Evolutionary conservation across 768 basidiomycete genomes (phyloP).

Genomic region (Lepiota subincarnata): DNA sequence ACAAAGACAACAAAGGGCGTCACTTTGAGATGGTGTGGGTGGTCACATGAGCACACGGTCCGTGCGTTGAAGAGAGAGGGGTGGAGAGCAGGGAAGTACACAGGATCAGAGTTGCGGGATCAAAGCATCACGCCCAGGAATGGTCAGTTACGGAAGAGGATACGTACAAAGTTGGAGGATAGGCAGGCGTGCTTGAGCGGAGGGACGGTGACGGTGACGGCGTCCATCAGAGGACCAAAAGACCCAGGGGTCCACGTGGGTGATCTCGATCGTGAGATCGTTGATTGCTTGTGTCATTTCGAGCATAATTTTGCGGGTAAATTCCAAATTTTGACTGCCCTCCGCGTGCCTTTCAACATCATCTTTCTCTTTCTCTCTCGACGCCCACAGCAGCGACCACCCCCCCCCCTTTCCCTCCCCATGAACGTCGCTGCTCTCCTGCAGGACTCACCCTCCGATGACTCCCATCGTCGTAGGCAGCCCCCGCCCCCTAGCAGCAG

Average conservation of each 20-base stretch:
- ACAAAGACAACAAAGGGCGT: not conserved
- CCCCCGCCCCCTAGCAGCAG: constrained; percentile 2
- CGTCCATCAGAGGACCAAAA: no score
- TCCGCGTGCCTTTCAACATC: constrained; percentile 13
- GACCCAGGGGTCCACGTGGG: constrained; percentile 10
- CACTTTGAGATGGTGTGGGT: no score
- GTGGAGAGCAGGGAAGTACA: not conserved
- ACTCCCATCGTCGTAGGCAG: constrained; percentile 7
- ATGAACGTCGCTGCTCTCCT: constrained; percentile 20
- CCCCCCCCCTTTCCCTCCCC: not conserved
- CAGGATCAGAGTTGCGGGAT: no score
- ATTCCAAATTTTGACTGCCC: constrained; percentile 14
- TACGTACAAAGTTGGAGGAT: constrained; percentile 5
- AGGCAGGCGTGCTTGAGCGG: not conserved
- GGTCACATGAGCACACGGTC: no score
- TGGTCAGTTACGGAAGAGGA: constrained; percentile 6
- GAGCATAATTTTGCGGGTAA: constrained; percentile 15
- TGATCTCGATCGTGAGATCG: constrained; percentile 20
- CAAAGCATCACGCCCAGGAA: constrained; percentile 3
- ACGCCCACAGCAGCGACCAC: constrained; percentile 1
- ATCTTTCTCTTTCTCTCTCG: not conserved
- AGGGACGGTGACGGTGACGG: not conserved
- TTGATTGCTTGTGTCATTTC: constrained; percentile 15
- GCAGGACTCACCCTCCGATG: constrained; percentile 17
- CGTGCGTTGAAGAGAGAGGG: not conserved